Conservation (phyloP, 306 rosid genomes). For the Clitoria ternatea region DNA sequence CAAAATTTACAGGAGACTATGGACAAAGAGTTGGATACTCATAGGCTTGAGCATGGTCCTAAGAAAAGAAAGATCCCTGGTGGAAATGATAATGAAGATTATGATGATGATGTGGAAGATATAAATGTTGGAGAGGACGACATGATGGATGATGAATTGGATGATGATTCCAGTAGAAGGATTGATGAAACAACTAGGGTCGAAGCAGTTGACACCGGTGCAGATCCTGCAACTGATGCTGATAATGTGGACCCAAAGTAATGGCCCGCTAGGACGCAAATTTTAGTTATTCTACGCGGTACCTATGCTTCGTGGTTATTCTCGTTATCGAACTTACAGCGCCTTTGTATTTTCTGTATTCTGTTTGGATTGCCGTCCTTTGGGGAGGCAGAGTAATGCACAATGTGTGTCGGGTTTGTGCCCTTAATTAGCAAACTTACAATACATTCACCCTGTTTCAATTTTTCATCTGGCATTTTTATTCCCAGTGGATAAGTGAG, state of each 20-base stretch:
- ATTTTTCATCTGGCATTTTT: not conserved
- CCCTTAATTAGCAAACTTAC: constrained; percentile 11
- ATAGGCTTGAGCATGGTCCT: constrained; percentile 99
- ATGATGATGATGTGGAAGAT: constrained; percentile 90
- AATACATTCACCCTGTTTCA: not conserved
- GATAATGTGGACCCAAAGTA: constrained; percentile 40
- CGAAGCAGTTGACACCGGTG: constrained; percentile 35
- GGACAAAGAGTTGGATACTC: constrained; percentile 97
- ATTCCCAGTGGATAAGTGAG: not conserved
- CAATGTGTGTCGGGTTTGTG: constrained; percentile 12
- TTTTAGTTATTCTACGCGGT: not conserved
- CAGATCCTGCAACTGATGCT: constrained; percentile 39
- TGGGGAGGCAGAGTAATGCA: constrained; percentile 15
- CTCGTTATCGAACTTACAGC: not conserved
- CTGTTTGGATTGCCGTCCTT: not conserved
- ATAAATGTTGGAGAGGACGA: constrained; percentile 87
- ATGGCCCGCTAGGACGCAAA: not conserved
- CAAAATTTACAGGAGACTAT: constrained; percentile 92
- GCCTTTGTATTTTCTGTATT: constrained; percentile 24
- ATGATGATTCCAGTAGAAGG: constrained; percentile 64
- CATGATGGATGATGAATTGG: constrained; percentile 86
- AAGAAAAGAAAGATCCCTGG: constrained; percentile 85
- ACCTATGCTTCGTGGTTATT: constrained; percentile 19
- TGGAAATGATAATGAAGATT: constrained; percentile 74
- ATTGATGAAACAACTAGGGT: constrained; percentile 60